Evolutionary conservation across 768 basidiomycete genomes (phyloP), one percentile per base, ranked within the genome.

Genomic region (Macrolepiota fuliginosa): DNA sequence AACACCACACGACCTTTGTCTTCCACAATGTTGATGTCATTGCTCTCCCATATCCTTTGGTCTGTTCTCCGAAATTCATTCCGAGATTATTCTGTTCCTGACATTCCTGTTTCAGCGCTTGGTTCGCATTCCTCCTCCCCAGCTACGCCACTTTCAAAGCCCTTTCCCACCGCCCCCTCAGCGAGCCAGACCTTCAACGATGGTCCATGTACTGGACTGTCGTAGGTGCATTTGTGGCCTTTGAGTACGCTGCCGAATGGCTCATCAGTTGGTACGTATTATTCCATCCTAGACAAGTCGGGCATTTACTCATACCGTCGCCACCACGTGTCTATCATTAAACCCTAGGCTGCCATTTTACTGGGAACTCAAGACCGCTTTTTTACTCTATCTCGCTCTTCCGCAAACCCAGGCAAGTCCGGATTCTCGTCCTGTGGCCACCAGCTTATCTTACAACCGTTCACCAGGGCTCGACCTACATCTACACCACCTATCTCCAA

Each of bases 121-220:
- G 87, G 87, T 89, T 90, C 64, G 86, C 84, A 0, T 87, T 88
- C 68, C 74, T 85, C 0, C 73, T 90, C 4, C 89, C 89, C 0
- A 79, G 77, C 63, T 90, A 83, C 65, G 73, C 80, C 2, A 89
- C 88, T 9, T 89, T 81, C 81, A 90, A 91, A 72, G 84, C 86
- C 11, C 74, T 90, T 32, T 77, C 82, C 0, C 82, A 79, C 55
- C 76, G 79, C 51, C 83, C 85, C 11, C 63, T 74, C 62, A 81
- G 68, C 66, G 84, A 85, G 67, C 74, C 77, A 29, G 81, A 85
- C 35, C 72, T 89, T 58, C 83, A 85, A 64, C 76, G 76, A 65
- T 85, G 84, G 78, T 71, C 82, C 47, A 79, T 77, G 71, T 89
- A 90, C 67, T 90, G 89, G 89, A 69, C 78, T 45, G 81, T 89